Evolutionary conservation across 2,329 filamentous ascomycete species (phyloP), one percentile per base, ranked within the genome.

Genomic region (Emmonsia crescens): DNA sequence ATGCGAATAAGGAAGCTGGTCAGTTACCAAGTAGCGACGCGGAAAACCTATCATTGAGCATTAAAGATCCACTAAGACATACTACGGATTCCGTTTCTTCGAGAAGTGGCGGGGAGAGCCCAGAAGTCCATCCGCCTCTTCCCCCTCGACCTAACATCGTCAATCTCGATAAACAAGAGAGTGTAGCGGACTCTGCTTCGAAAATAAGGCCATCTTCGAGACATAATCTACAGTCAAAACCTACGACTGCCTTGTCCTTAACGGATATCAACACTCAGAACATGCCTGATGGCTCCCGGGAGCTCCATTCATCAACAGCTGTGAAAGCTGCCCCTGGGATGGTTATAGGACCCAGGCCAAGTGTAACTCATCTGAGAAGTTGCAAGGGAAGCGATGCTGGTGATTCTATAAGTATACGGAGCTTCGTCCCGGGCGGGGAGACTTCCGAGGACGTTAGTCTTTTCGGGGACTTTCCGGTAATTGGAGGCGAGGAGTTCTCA

Each of bases 241-340:
- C 93, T 56, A 96, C 92, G 3, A 96, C 91, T 0, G 91, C 91
- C 10, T 71, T 97, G 16, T 93, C 91, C 0, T 83, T 90, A 19
- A 82, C 91, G 64, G 91, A 93, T 66, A 87, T 92, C 61, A 88
- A 90, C 67, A 89, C 88, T 0, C 80, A 92, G 57, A 85, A 86
- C 1, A 87, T 89, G 65, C 85, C 85, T 12, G 89, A 90, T 71
- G 85, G 84, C 63, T 83, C 84, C 24, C 80, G 84, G 63, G 86
- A 88, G 44, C 86, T 83, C 1, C 87, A 88, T 68, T 74, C 78
- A 19, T 76, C 76, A 29, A 75, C 80, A 19, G 70, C 69, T 55
- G 64, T 70, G 52, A 73, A 72, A 60, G 67, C 66, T n/a, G 68
- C 66, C 40, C 68, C 69, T 9, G 69, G 66, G 12, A 70, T 69